These are phyloP conservation scores for Amanita pallidorosea DNA, from an alignment of 768 basidiomycete genomes.

Conservation along the genomic window DNA sequence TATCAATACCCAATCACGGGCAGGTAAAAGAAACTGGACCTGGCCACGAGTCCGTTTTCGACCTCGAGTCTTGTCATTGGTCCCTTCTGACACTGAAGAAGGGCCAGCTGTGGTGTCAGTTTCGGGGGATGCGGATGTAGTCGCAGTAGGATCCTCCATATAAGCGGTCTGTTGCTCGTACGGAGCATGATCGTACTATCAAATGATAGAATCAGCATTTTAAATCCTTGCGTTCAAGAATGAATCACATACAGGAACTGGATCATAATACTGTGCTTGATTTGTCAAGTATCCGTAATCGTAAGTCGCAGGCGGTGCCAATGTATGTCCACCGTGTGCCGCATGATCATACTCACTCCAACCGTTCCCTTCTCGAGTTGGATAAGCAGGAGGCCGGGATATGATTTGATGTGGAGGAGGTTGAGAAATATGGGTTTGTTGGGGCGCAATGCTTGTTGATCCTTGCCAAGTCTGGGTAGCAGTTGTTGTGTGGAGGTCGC, in stretches of 20 bases:
- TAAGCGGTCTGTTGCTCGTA: conserved; percentile 29
- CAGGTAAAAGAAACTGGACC: conserved; percentile 21
- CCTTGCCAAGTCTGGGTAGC: conserved; percentile 60
- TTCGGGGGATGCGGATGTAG: conserved; percentile 26
- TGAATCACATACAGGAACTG: conserved; percentile 1
- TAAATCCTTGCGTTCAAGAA: background rate
- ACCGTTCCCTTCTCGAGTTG: conserved; percentile 27
- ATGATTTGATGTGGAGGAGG: conserved; percentile 35
- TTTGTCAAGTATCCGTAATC: conserved; percentile 59
- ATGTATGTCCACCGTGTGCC: conserved; percentile 27
- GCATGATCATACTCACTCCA: conserved; percentile 51
- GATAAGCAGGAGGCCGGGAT: conserved; percentile 34
- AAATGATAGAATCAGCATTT: background rate
- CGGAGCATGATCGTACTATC: conserved; percentile 41
- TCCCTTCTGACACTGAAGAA: conserved; percentile 19
- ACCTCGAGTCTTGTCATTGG: conserved; percentile 43
- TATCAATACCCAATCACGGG: conserved; percentile 1
- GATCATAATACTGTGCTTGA: conserved; percentile 23
- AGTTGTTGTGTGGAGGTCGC: conserved; percentile 35
- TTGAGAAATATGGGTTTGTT: conserved; percentile 49
- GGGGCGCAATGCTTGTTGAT: conserved; percentile 47
- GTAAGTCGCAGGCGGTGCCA: conserved; percentile 36
- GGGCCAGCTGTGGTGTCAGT: conserved; percentile 28
- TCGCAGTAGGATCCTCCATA: conserved; percentile 38
- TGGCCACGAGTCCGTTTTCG: conserved; percentile 59